Base-by-base conservation (phyloP, 768 basidiomycete genomes). In the Russula brevipes region DNA sequence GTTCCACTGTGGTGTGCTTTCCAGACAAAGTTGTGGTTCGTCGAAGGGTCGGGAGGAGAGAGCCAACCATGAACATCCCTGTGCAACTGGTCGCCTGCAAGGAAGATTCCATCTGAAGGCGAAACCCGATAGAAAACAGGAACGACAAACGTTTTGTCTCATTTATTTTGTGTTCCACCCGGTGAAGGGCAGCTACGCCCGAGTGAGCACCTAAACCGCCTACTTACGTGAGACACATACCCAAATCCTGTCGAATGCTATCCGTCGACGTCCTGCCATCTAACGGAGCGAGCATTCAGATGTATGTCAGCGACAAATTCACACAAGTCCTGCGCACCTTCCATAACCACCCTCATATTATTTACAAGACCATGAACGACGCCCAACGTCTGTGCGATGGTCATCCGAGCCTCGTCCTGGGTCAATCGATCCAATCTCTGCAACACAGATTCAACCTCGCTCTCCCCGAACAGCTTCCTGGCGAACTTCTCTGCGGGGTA, bases 131-230 rank as follows among this genome's bases (percentile, higher is more conserved):
- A 8, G 24, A 41, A 41, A 8, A 10, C 2, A 6, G 24, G 6
- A 31, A n/a, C 5, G 12, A 58, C 57, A 24, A 42, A 58, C 57
- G 57, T 50, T 58, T 47, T 6, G 44, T 30, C 16, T 58, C 50
- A 8, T 58, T 58, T 7, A 58, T 49, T 12, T 41, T 17, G 31
- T 10, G 17, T 1, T 36, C 14, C 11, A 36, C 39, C 8, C 38
- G 44, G 8, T 56, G 42, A 31, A 56, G 33, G n/a, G 0, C 16
- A n/a, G 17, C 55, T 56, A 56, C 9, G 9, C 5, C 38, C 17
- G 30, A 6, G 1, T 4, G 24, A 35, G 5, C 36, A n/a, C 7
- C 4, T 2, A 9, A 11, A 12, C 2, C 5, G 19, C 14, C 3
- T 31, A 14, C 9, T 11, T 16, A 31, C 16, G 0, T 31, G 12